Percentiles rank a stretch among this genome's conserved stretches.
Conservation (phyloP, 2,329 filamentous ascomycete species). For the Harringtonia aguacate region DNA sequence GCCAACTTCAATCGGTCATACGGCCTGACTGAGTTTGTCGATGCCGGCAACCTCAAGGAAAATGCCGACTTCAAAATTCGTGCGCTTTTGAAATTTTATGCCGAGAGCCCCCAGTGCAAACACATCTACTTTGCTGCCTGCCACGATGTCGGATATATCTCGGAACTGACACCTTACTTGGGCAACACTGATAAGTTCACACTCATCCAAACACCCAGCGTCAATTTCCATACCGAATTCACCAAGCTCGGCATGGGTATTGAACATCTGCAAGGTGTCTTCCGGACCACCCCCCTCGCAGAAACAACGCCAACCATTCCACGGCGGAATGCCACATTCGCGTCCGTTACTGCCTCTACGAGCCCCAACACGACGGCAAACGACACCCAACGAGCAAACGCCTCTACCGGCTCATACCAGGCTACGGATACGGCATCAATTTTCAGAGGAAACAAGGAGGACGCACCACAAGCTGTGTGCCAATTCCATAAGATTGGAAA, state of each 20-base stretch:
- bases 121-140: constrained; percentile 55
- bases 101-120: constrained; percentile 48
- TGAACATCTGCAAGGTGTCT: constrained; percentile 40
- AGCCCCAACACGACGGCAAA: too few relatives aligned
- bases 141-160: constrained; percentile 47
- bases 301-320: too few relatives aligned
- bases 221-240: constrained; percentile 41
- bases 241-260: constrained; percentile 36
- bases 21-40: constrained; percentile 49
- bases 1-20: constrained; percentile 47
- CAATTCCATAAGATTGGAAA: constrained; percentile 17
- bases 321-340: too few relatives aligned
- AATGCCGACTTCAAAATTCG: constrained; percentile 50
- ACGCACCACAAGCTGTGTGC: constrained; percentile 14
- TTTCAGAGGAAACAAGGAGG: neutral
- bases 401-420: neutral
- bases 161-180: constrained; percentile 41
- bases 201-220: constrained; percentile 34
- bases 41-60: constrained; percentile 50
- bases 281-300: constrained; percentile 21
- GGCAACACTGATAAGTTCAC: constrained; percentile 41
- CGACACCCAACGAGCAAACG: too few relatives aligned
- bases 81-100: constrained; percentile 36
- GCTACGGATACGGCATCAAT: too few relatives aligned
- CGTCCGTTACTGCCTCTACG: neutral